Base-by-base conservation (phyloP, 1,284 basidiomycete species). In the Limonomyces culmigenus region DNA sequence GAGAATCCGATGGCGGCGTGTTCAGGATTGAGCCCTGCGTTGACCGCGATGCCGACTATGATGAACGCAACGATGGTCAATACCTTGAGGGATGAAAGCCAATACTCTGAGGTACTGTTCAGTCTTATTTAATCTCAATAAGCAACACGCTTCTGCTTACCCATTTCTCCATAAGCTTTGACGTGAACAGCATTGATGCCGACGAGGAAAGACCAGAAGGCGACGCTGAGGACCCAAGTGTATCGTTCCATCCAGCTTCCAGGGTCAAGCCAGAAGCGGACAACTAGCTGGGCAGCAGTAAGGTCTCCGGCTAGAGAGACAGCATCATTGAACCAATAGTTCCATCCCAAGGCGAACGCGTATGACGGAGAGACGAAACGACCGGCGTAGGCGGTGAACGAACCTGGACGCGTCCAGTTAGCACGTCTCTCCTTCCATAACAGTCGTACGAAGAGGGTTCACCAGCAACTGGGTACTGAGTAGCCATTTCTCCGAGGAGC, bases 261-360 rank as follows among this genome's bases (percentile, higher is more conserved):
- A n/a, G n/a, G n/a, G 25, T 27, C 25, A 27, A 27, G 25, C 79
- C 79, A 84, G 48, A 68, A 84, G 40, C 70, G 67, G 5, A 84
- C 54, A 12, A 83, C 72, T 23, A 84, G 62, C 43, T 84, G 79
- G 0, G 79, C 80, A 8, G 79, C 79, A 6, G 74, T 78, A 19
- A 84, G 60, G 47, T 84, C 80, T 0, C 74, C 75, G 0, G 79
- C 79, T 15, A 84, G 69, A 2, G 77, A 80, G 8, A 84, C 72
- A 1, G 79, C 78, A 46, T 81, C 80, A 45, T 84, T 84, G 57
- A 83, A 78, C 80, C 78, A 84, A 47, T 83, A 84, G 46, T 84
- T 84, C 78, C 78, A 84, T 0, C 65, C 61, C 5, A 72, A 53
- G 1, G 67, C 65, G 36, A 70, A 70, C 1, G 76, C 78, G 47